These are phyloP conservation scores for Gossypium thurberi DNA, from an alignment of 345 rosid genomes.

Conservation along the genomic window DNA sequence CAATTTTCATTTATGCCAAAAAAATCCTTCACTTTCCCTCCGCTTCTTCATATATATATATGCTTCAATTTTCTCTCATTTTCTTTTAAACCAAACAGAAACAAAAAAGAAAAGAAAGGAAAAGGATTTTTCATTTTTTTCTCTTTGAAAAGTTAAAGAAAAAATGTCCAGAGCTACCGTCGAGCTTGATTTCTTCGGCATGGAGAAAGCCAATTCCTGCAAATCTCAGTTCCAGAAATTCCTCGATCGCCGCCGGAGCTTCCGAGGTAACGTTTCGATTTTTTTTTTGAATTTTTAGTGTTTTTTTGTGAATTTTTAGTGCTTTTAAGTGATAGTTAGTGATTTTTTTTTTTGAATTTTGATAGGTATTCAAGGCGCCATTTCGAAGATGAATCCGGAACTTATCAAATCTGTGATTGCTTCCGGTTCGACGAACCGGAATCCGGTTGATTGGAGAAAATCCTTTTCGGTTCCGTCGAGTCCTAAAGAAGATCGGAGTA, in stretches of 20 bases:
- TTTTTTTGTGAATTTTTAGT: not conserved
- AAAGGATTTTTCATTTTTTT: not conserved
- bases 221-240: constrained; percentile 42
- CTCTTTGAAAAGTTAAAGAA: not conserved
- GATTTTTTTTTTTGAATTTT: not conserved
- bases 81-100: not conserved
- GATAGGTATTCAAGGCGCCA: constrained; percentile 63
- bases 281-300: not conserved
- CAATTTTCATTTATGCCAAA: not conserved
- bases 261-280: constrained; percentile 40
- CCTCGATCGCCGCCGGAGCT: constrained; percentile 59
- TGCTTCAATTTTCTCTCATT: not conserved
- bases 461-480: constrained; percentile 41
- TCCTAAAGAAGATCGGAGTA: constrained; percentile 33
- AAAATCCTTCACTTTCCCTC: not conserved
- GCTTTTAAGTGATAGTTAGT: not conserved
- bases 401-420: constrained; percentile 64
- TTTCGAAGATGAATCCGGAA: constrained; percentile 78
- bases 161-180: constrained; percentile 48
- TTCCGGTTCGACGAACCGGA: constrained; percentile 24
- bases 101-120: not conserved
- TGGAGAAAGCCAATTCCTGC: constrained; percentile 40
- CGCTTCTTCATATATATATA: not conserved
- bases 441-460: constrained; percentile 13
- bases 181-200: constrained; percentile 68